phyloP scores from a whole-genome alignment of 1,284 basidiomycete genomes.

The Somion occarium region DNA sequence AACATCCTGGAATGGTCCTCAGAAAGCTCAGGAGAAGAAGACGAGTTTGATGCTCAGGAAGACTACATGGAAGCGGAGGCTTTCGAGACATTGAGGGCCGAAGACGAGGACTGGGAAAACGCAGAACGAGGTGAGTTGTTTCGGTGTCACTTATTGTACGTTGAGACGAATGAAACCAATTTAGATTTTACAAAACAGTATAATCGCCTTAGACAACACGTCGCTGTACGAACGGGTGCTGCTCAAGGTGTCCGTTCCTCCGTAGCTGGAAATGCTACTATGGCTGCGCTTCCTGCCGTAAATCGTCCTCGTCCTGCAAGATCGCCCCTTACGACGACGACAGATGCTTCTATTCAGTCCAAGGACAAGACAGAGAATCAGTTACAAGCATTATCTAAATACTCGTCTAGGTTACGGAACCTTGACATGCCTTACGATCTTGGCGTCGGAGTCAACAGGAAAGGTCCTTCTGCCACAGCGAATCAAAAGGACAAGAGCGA shows the following conservation, averaged over 20 bases:
- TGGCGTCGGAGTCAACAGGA: conserved; percentile 82
- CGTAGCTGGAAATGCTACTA: conserved; percentile 39
- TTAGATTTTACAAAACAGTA: conserved; percentile 96
- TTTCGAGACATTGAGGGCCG: conserved; percentile 56
- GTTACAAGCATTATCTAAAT: conserved; percentile 66
- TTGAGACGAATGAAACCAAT: conserved; percentile 16
- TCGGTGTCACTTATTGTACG: background rate
- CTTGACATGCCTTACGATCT: conserved; percentile 73
- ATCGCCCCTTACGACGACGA: conserved; percentile 3
- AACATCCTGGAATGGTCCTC: conserved; percentile 22
- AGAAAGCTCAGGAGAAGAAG: conserved; percentile 15
- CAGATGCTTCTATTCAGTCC: conserved; percentile 7
- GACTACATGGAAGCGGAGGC: conserved; percentile 24
- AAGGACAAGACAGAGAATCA: conserved; percentile 64
- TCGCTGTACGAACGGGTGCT: conserved; percentile 66
- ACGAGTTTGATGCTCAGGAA: conserved; percentile 24
- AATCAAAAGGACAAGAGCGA: conserved; percentile 93
- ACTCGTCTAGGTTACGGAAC: conserved; percentile 60
- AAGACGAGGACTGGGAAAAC: conserved; percentile 92
- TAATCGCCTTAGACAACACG: conserved; percentile 86
- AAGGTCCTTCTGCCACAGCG: conserved; percentile 80
- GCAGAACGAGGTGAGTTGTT: conserved; percentile 59
- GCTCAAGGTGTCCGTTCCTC: conserved; percentile 53
- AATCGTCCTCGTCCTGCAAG: conserved; percentile 52
- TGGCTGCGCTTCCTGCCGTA: conserved; percentile 66